Base-by-base conservation (phyloP, 2,329 filamentous ascomycete species). In the Aspergillus carbonarius region DNA sequence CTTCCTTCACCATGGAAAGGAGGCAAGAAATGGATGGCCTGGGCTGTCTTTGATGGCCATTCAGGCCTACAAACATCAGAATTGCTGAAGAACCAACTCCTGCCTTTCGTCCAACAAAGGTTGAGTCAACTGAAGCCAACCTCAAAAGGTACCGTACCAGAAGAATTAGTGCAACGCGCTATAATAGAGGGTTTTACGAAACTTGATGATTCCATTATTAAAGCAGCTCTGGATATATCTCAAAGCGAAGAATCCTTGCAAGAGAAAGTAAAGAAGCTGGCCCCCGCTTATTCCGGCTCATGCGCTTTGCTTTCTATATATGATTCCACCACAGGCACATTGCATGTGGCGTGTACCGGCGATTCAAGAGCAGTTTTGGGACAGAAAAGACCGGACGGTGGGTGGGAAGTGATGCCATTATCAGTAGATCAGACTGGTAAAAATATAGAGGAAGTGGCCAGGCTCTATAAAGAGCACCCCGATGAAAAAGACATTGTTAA, bases 351-450 rank as follows among this genome's bases (percentile, higher is more conserved):
- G 0, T 87, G 85, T 61, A 83, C 84, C 0, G 88, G 88, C 0
- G 88, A 91, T 72, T 89, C 85, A 1, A 81, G 87, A 35, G 87
- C 87, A 10, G 85, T 89, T 0, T 77, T 89, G 0, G 88, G 86
- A 1, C 64, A 67, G 30, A 59, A 64, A 56, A 12, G 35, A 0
- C 17, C 61, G 1, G 68, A 77, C 8, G 74, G 77, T 0, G 76
- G 72, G 18, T 89, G 86, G 77, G 70, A 78, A 2, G 77, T 81
- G 0, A 78, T 80, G 5, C 76, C 82, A 1, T 78, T 91, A 15
- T 88, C 86, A 10, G 72, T 78, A 13, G 88, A 91, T 69, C 88
- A 90, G 67, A 89, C 85, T 0, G 87, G 87, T 44, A 82, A 82
- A 65, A 90, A 88, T 61, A 62, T 75, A 49, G 77, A 79, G 51